Evolutionary conservation across 495 filamentous ascomycete genomes (phyloP).

Genomic region (Penicillium coffeae): DNA sequence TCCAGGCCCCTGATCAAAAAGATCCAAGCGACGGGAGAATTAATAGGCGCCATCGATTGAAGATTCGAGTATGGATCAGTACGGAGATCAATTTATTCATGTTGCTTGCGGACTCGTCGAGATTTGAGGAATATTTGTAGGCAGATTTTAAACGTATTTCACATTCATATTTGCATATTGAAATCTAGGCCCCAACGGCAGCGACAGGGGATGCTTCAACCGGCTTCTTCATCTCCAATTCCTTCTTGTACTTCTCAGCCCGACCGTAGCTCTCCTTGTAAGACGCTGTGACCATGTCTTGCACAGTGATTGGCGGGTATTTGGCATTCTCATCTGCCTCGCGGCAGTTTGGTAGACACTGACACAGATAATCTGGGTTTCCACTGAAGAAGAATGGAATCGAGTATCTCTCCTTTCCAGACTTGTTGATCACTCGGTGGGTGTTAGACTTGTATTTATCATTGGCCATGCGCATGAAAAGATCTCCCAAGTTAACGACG

Average conservation of each 20-base stretch:
- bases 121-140: no score
- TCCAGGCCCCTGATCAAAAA: not conserved
- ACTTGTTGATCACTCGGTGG: constrained; percentile 50
- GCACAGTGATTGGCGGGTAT: constrained; percentile 46
- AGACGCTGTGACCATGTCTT: constrained; percentile 29
- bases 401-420: constrained; percentile 48
- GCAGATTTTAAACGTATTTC: no score
- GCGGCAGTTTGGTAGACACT: constrained; percentile 50
- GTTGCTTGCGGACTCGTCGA: no score
- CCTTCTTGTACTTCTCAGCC: constrained; percentile 31
- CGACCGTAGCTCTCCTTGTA: constrained; percentile 36
- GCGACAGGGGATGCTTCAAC: constrained; percentile 6
- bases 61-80: no score
- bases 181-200: constrained; percentile 17
- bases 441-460: constrained; percentile 53
- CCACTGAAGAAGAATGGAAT: constrained; percentile 61
- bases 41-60: no score
- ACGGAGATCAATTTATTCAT: no score
- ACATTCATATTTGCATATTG: no score
- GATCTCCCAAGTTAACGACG: constrained; percentile 54
- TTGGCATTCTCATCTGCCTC: constrained; percentile 33
- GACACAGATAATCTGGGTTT: constrained; percentile 50
- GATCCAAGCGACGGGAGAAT: not conserved
- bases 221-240: constrained; percentile 15
- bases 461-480: constrained; percentile 60